phyloP scores from a whole-genome alignment of 768 basidiomycete species.

The Macrolepiota dolichaula region DNA sequence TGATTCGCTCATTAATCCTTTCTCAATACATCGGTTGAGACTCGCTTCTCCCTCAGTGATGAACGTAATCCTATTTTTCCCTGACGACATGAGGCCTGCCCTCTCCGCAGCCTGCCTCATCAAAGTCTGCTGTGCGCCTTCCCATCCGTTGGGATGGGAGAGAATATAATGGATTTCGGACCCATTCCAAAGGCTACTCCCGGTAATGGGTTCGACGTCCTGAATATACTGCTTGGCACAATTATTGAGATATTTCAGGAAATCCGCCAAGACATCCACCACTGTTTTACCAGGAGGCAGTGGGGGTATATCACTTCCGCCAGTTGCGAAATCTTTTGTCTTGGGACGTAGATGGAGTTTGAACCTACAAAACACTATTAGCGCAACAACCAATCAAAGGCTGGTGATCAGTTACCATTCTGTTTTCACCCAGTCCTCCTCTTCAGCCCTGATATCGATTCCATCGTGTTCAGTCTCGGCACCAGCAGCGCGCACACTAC shows the following conservation, averaged over 20 bases:
- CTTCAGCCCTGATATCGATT: conserved; percentile 33
- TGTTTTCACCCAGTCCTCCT: conserved; percentile 39
- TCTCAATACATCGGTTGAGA: conserved; percentile 49
- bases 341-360: conserved; percentile 31
- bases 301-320: conserved; percentile 22
- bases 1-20: conserved; percentile 28
- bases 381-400: not conserved
- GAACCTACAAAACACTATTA: conserved; percentile 22
- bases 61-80: conserved; percentile 42
- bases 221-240: conserved; percentile 13
- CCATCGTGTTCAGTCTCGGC: conserved; percentile 38
- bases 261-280: conserved; percentile 40
- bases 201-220: not conserved
- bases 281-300: conserved; percentile 40
- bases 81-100: conserved; percentile 49
- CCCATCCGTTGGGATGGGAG: conserved; percentile 69
- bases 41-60: conserved; percentile 65
- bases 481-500: conserved; percentile 34
- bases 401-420: conserved; percentile 30
- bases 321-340: not conserved
- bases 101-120: conserved; percentile 50
- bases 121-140: conserved; percentile 48
- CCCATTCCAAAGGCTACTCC: not conserved
- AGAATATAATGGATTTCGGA: conserved; percentile 24
- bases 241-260: conserved; percentile 41